Evolutionary conservation across 345 rosid genomes (phyloP), one percentile per base, ranked within the genome.

Genomic region (Garcia nutans): DNA sequence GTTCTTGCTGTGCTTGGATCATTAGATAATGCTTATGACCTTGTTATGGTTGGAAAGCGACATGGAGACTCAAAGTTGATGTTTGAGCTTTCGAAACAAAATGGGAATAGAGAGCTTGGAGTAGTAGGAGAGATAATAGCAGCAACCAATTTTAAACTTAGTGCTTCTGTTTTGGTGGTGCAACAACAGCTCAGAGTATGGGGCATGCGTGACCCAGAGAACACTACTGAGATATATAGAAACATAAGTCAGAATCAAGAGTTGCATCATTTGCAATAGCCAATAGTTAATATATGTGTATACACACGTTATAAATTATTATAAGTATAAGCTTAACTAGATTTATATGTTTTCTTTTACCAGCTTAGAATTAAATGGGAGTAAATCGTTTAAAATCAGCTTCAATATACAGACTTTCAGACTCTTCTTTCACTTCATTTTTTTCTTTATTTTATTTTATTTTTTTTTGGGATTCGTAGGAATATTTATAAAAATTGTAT

Each of bases 121-220:
- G 26, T 17, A 1, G 41, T 75, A 55, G 78, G 72, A 65, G 78
- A 75, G 72, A 22, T 66, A 24, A 26, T 75, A 24, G 78, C 65
- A 3, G 52, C 23, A 6, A 42, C 1, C 42, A 37, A 56, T 54
- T 41, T n/a, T 16, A 56, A 75, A 24, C 57, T 66, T 7, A 37
- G 50, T 15, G 64, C 78, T 65, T 75, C 65, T 5, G n/a, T 75
- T 55, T 75, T 75, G 78, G 78, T 75, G 72, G 78, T 75, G 8
- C 72, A 75, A 24, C 78, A 75, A 65, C 78, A 75, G 59, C 66
- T 78, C 8, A 68, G 72, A 61, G 80, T 84, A 8, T 84, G 86
- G 86, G 86, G 86, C n/a, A 41, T 84, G 78, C 75, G 77, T 4
- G 82, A 84, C 68, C 82, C 84, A 3, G 86, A 81, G 28, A 12